phyloP scores from a whole-genome alignment of 2,329 filamentous ascomycete species.

The Pseudogymnoascus sp. region DNA sequence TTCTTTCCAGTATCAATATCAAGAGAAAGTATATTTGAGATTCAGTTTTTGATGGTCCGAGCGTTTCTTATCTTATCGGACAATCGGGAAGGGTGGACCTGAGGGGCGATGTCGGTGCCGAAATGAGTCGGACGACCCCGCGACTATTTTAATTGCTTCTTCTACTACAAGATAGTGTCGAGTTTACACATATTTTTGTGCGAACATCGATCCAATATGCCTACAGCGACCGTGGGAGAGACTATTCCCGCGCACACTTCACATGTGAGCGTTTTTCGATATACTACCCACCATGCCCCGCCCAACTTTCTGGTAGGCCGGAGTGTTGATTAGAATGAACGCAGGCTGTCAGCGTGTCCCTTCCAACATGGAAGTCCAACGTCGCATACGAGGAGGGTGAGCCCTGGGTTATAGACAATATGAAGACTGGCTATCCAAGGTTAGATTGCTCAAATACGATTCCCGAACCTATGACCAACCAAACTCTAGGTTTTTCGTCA shows the following conservation, averaged over 20 bases:
- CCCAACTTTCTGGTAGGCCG: constrained; percentile 2
- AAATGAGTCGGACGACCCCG: constrained; percentile 8
- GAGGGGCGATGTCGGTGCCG: constrained; percentile 10
- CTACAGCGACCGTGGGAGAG: constrained; percentile 28
- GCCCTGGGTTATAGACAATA: constrained; percentile 72
- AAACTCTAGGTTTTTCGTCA: constrained; percentile 74
- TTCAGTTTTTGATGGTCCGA: constrained; percentile 10
- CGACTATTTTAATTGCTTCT: constrained; percentile 11
- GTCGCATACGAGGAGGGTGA: constrained; percentile 91
- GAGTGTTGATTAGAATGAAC: constrained; percentile 5
- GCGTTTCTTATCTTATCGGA: constrained; percentile 11
- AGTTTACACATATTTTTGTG: constrained; percentile 4
- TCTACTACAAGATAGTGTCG: background rate
- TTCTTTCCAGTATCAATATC: constrained; percentile 4
- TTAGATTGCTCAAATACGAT: constrained; percentile 32
- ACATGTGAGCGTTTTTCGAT: constrained; percentile 25
- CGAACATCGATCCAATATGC: constrained; percentile 21
- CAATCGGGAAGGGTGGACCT: background rate
- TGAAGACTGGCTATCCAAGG: constrained; percentile 89
- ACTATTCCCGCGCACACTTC: constrained; percentile 29
- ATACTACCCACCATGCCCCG: constrained; percentile 15
- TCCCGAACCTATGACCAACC: constrained; percentile 11
- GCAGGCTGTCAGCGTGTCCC: constrained; percentile 89
- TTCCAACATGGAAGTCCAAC: constrained; percentile 88
- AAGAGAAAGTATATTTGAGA: constrained; percentile 9